These are phyloP conservation scores for Arxiozyma telluris DNA, from an alignment of 1,139 yeast species.

Conservation along the genomic window DNA sequence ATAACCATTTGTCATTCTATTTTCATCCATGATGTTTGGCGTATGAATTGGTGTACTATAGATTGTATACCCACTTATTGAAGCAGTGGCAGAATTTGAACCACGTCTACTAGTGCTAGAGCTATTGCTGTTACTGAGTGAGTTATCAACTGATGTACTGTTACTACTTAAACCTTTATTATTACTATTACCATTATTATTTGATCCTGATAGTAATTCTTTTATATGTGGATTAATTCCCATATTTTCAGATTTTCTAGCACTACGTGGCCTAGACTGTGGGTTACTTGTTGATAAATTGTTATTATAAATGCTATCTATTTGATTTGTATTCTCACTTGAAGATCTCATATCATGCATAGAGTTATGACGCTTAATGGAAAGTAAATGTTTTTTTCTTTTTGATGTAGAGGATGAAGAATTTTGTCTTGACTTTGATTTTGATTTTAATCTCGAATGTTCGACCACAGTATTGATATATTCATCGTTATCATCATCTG, in stretches of 20 bases:
- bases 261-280: conserved; percentile 4
- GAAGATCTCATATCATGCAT: neutral
- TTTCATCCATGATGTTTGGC: conserved; percentile 10
- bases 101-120: conserved; percentile 8
- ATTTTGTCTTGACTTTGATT: conserved; percentile 7
- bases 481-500: conserved; percentile 23
- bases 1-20: neutral
- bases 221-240: conserved; percentile 4
- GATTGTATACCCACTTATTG: conserved; percentile 18
- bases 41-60: conserved; percentile 25
- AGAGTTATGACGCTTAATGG: conserved; percentile 10
- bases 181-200: neutral
- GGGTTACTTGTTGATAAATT: neutral
- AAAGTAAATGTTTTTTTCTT: neutral
- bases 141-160: neutral
- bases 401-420: conserved; percentile 12
- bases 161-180: neutral
- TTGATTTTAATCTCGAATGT: neutral
- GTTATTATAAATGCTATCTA: too few relatives aligned
- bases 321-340: neutral
- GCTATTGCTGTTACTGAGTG: too few relatives aligned
- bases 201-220: neutral
- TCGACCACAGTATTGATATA: conserved; percentile 4
- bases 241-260: conserved; percentile 14
- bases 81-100: conserved; percentile 6